These are phyloP conservation scores for Serendipita indica DNA, from an alignment of 768 basidiomycete genomes.

Conservation along the genomic window DNA sequence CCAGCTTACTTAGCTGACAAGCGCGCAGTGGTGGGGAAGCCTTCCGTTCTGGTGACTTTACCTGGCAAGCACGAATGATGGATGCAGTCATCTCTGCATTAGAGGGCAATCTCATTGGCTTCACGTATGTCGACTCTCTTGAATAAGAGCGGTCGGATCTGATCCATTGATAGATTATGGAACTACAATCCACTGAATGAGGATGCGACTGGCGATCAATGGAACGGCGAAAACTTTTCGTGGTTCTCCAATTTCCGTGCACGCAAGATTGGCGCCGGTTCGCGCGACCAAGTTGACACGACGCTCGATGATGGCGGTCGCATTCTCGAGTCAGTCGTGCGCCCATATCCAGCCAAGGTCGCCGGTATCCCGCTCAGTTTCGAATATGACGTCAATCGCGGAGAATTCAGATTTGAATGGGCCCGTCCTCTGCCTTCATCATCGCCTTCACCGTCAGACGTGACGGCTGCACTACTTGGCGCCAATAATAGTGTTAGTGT, in stretches of 20 bases:
- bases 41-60: slow-evolving; percentile 56
- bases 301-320: slow-evolving; percentile 72
- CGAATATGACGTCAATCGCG: slow-evolving; percentile 65
- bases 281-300: slow-evolving; percentile 40
- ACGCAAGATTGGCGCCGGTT: slow-evolving; percentile 17
- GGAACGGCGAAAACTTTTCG: slow-evolving; percentile 97
- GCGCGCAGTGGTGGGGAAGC: slow-evolving; percentile 47
- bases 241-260: slow-evolving; percentile 47
- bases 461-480: not conserved
- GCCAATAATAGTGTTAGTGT: too few relatives aligned
- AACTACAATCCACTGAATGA: slow-evolving; percentile 84
- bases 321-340: slow-evolving; percentile 61
- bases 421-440: slow-evolving; percentile 22
- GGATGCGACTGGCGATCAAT: slow-evolving; percentile 65
- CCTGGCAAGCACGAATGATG: slow-evolving; percentile 84
- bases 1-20: slow-evolving; percentile 3
- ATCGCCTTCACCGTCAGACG: not conserved
- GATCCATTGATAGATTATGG: slow-evolving; percentile 49
- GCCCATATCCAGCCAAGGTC: slow-evolving; percentile 83
- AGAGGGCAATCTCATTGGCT: slow-evolving; percentile 62
- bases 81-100: slow-evolving; percentile 78
- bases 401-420: slow-evolving; percentile 55
- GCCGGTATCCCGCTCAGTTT: slow-evolving; percentile 68
- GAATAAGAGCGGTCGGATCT: not conserved
- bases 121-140: slow-evolving; percentile 47